These are phyloP conservation scores for Chalaropsis thielavioides DNA, from an alignment of 2,329 filamentous ascomycete species.

Conservation along the genomic window DNA sequence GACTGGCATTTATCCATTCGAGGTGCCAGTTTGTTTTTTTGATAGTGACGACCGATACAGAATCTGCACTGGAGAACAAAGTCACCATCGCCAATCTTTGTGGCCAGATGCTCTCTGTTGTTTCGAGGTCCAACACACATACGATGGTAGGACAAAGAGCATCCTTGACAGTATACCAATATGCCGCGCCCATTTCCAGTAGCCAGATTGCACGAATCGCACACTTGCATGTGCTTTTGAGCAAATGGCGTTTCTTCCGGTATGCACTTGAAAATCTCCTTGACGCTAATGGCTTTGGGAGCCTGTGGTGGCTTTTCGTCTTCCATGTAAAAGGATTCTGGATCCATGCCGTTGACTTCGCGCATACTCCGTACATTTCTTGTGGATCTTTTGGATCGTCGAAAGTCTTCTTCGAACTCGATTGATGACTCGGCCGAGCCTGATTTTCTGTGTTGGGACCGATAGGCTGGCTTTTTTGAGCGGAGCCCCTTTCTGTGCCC, in stretches of 20 bases:
- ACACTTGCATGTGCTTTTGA: conserved; percentile 52
- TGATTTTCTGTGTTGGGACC: conserved; percentile 17
- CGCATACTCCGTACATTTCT: conserved; percentile 27
- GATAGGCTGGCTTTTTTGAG: conserved; percentile 4
- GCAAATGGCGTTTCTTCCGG: conserved; percentile 45
- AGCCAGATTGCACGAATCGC: conserved; percentile 53
- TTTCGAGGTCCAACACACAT: conserved; percentile 62
- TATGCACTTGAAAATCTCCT: conserved; percentile 56
- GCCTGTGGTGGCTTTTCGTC: conserved; percentile 31
- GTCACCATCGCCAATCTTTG: conserved; percentile 59
- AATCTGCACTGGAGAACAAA: conserved; percentile 85
- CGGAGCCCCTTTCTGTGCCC: not conserved
- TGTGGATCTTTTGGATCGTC: conserved; percentile 31
- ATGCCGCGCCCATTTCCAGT: conserved; percentile 46
- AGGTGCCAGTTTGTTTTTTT: conserved; percentile 54
- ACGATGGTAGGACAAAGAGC: conserved; percentile 70
- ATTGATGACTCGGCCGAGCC: conserved; percentile 28
- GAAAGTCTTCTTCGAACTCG: conserved; percentile 36
- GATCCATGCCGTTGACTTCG: conserved; percentile 42
- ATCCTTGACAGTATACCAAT: conserved; percentile 82
- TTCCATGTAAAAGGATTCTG: conserved; percentile 39
- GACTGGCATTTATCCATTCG: conserved; percentile 55
- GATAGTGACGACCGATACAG: conserved; percentile 55
- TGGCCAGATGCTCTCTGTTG: conserved; percentile 71
- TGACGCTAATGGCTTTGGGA: conserved; percentile 48